Evolutionary conservation across 371 early-diverging fungal species (phyloP).

Genomic region (Synchytrium microbalum): DNA sequence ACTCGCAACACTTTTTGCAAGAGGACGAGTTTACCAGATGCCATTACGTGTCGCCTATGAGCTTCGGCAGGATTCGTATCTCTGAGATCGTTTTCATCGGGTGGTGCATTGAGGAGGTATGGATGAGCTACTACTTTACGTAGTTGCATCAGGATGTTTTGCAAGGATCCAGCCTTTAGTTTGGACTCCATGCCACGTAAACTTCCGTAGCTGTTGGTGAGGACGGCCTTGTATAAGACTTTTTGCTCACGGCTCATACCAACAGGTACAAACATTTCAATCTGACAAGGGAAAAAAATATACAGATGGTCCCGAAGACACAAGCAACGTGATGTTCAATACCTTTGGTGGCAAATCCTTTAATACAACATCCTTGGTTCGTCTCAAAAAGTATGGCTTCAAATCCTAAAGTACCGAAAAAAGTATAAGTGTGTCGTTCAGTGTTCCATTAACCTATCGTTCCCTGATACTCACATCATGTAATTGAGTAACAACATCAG

Average conservation of each 20-base stretch:
- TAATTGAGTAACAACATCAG: slow-evolving; percentile 20
- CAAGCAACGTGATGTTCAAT: slow-evolving; percentile 1
- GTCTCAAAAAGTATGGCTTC: slow-evolving; percentile 81
- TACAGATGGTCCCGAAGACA: neutral
- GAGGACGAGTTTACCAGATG: slow-evolving; percentile 54
- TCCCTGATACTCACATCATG: too few relatives aligned
- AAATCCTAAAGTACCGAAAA: slow-evolving; percentile 23
- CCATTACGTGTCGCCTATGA: neutral
- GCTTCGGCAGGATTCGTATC: neutral
- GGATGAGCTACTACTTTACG: slow-evolving; percentile 99
- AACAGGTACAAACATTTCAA: slow-evolving; percentile 77
- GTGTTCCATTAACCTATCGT: too few relatives aligned
- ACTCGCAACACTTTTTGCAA: slow-evolving; percentile 81
- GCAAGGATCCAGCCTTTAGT: slow-evolving; percentile 39
- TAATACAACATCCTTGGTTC: slow-evolving; percentile 82
- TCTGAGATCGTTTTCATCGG: slow-evolving; percentile 7
- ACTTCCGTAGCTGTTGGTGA: slow-evolving; percentile 42
- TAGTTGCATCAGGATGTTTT: slow-evolving; percentile 98
- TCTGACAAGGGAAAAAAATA: slow-evolving; percentile 24
- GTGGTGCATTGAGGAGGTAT: slow-evolving; percentile 66
- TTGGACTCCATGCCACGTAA: slow-evolving; percentile 10
- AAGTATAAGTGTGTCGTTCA: neutral
- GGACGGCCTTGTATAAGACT: slow-evolving; percentile 68
- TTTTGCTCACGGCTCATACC: slow-evolving; percentile 70
- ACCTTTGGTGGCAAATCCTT: slow-evolving; percentile 84